A percentile compares a stretch with the other conserved stretches of the same genome.
Evolutionary conservation across 306 rosid genomes (phyloP).

Genomic region (Carpinus viminea): DNA sequence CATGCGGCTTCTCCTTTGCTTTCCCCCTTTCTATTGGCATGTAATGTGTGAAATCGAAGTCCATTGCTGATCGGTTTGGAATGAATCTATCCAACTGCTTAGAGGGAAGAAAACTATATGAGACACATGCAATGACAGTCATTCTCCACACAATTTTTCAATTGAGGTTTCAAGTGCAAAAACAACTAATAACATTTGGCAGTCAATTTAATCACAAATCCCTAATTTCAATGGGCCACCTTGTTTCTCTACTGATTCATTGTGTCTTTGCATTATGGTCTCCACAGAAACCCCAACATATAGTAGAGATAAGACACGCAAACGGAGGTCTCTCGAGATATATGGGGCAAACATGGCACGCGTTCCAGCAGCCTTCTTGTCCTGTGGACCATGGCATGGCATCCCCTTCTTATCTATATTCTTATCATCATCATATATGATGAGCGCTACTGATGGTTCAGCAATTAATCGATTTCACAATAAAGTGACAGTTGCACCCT

Average conservation of each 20-base stretch:
- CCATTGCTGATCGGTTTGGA: no score
- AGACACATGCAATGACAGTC: no score
- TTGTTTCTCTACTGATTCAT: constrained; percentile 77
- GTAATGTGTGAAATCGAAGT: no score
- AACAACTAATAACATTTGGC: no score
- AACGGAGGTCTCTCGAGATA: constrained; percentile 87
- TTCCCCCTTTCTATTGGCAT: no score
- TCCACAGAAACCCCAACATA: constrained; percentile 94
- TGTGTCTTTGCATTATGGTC: constrained; percentile 94
- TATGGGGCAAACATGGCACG: constrained; percentile 91
- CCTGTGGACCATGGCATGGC: constrained; percentile 96
- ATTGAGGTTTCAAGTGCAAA: no score
- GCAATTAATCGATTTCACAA: constrained; percentile 88
- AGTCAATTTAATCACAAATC: no score
- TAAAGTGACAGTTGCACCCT: constrained; percentile 92
- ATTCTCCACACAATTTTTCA: no score
- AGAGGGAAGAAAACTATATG: no score
- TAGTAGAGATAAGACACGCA: constrained; percentile 75
- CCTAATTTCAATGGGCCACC: constrained; percentile 46
- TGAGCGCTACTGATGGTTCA: constrained; percentile 80
- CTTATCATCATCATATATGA: constrained; percentile 76
- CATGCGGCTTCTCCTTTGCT: no score
- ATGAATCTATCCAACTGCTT: no score
- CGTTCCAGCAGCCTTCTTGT: constrained; percentile 81
- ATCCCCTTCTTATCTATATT: constrained; percentile 84